Percentiles rank a stretch among this genome's conserved stretches.
Conservation (phyloP, 1,284 basidiomycete genomes). For the Leccinum insolens region DNA sequence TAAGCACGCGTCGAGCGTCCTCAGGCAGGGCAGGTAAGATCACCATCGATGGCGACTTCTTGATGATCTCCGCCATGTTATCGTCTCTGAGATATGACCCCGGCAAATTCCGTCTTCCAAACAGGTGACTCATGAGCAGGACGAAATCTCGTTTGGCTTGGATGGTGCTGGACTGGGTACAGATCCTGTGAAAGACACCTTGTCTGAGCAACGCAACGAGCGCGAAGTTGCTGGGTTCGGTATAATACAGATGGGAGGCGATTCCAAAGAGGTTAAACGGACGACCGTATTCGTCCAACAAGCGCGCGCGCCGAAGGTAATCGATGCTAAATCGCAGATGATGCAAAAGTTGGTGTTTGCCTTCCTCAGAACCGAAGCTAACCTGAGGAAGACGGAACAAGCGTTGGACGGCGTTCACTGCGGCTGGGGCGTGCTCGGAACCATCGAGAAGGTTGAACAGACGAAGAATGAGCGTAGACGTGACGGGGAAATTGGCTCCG, state of each 20-base stretch:
- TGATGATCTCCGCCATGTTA: slow-evolving; percentile 39
- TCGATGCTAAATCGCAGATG: slow-evolving; percentile 74
- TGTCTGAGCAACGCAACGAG: slow-evolving; percentile 57
- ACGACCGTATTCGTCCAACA: slow-evolving; percentile 54
- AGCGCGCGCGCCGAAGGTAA: slow-evolving; percentile 58
- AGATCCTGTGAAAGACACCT: slow-evolving; percentile 62
- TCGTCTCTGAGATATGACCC: slow-evolving; percentile 41
- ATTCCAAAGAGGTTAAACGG: slow-evolving; percentile 63
- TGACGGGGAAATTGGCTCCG: slow-evolving; percentile 65
- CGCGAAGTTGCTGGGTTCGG: slow-evolving; percentile 71
- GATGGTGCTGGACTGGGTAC: slow-evolving; percentile 40
- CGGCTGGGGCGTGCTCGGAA: slow-evolving; percentile 51
- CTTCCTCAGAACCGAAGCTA: slow-evolving; percentile 55
- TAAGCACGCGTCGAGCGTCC: slow-evolving; percentile 43
- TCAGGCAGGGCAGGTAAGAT: slow-evolving; percentile 53
- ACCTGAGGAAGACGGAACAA: slow-evolving; percentile 60
- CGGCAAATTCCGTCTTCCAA: slow-evolving; percentile 57
- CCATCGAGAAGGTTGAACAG: slow-evolving; percentile 67
- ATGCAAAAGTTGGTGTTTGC: slow-evolving; percentile 58
- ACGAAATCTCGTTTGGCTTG: slow-evolving; percentile 54
- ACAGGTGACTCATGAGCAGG: slow-evolving; percentile 59
- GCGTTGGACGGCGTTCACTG: slow-evolving; percentile 52
- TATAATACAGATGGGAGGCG: slow-evolving; percentile 62
- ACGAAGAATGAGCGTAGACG: slow-evolving; percentile 63
- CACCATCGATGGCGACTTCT: slow-evolving; percentile 57